A percentile compares a stretch with the other conserved stretches of the same genome.
Conservation (phyloP, 192 early-diverging fungal species). For the Coemansia sp. region DNA sequence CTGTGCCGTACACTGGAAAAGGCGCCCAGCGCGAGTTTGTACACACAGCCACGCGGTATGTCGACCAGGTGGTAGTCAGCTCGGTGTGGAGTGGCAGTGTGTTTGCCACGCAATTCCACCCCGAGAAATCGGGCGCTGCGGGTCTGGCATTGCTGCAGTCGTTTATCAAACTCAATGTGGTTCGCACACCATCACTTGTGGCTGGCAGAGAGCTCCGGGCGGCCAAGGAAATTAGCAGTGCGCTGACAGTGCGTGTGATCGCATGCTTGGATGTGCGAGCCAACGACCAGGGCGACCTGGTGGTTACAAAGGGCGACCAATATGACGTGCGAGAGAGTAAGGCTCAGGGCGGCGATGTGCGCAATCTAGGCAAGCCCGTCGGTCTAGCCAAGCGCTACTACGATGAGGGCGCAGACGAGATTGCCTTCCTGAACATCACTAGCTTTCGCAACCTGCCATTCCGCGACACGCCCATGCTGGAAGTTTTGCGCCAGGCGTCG, state of each 20-base stretch:
- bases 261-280: conserved; percentile 96
- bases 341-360: conserved; percentile 62
- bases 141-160: conserved; percentile 78
- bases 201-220: background rate
- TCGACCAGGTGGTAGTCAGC: conserved; percentile 81
- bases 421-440: conserved; percentile 98
- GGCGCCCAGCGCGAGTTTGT: conserved; percentile 65
- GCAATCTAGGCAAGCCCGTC: conserved; percentile 97
- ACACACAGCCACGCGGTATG: conserved; percentile 82
- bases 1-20: conserved; percentile 59
- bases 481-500: conserved; percentile 82
- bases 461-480: conserved; percentile 90
- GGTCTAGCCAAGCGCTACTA: conserved; percentile 90
- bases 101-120: conserved; percentile 99
- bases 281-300: conserved; percentile 95
- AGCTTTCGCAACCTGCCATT: conserved; percentile 92
- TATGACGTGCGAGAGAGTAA: conserved; percentile 90
- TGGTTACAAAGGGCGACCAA: conserved; percentile 99
- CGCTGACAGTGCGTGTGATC: conserved; percentile 86
- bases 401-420: conserved; percentile 95
- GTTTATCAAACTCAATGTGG: conserved; percentile 65
- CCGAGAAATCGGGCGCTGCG: conserved; percentile 93
- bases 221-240: conserved; percentile 42
- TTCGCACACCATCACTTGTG: conserved; percentile 11
- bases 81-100: conserved; percentile 79